Base-by-base conservation (phyloP, 78 protist species). In the Planoprotostelium fungivorum region DNA sequence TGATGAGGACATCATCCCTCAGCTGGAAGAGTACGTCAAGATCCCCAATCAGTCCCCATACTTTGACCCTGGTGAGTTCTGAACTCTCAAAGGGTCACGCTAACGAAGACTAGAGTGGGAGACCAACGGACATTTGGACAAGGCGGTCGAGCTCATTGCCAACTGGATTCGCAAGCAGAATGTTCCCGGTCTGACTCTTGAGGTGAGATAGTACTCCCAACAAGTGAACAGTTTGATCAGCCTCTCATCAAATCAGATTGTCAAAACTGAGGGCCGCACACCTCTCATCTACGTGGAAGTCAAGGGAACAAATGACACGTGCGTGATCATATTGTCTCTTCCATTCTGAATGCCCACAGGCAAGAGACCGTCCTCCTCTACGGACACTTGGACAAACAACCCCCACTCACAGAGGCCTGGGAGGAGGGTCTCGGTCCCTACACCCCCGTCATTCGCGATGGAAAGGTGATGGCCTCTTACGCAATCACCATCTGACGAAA, bases 381-480 rank as follows among this genome's bases (percentile, higher is more conserved):
- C 89, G 98, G 97, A 35, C 98, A 97, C 84, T 86, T 96, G 94
- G 98, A 97, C 91, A 97, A 97, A 93, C 98, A 97, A 89, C 98
- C 98, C 36, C 97, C 95, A 9, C 29, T 93, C 35, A 94, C 97
- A 16, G 92, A 96, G 0, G 91, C 51, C 39, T 97, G 98, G 97
- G 35, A 0, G 38, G 96, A 86, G 31, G 98, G 93, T 29, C 87
- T 96, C 35, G 96, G 90, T 39, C 95, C 98, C 83, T 92, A 95
- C 93, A 94, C 88, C 39, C 95, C 98, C 29, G 93, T 96, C 39
- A 85, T 93, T 29, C 38, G 73, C 29, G 88, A 93, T 31, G 92
- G 63, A 29, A 91, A 86, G 87, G 88, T 83, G 31, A 91, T 37
- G 73, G 29, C n/a, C 73, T 39, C 35, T 35, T 34, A 87, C 9